Percentiles rank a stretch among this genome's conserved stretches.
Conservation (phyloP, 2,329 filamentous ascomycete species). For the Penicillium sp. region DNA sequence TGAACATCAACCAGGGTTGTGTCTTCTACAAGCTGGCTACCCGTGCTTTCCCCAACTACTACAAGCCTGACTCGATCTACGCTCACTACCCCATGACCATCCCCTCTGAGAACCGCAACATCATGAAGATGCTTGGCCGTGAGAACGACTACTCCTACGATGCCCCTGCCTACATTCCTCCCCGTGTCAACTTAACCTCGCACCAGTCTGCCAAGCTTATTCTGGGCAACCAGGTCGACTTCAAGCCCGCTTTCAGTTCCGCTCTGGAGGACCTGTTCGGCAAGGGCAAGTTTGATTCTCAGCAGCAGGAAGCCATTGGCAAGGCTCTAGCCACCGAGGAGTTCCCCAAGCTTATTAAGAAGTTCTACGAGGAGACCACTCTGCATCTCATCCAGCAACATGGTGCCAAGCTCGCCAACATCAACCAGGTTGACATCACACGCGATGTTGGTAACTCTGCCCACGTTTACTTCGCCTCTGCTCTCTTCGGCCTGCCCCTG, state of each 20-base stretch:
- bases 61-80: conserved; percentile 75
- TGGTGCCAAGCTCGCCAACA: conserved; percentile 62
- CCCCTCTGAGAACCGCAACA: conserved; percentile 70
- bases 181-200: conserved; percentile 59
- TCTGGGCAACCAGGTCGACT: conserved; percentile 61
- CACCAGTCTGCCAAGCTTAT: conserved; percentile 63
- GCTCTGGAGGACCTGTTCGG: conserved; percentile 65
- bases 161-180: conserved; percentile 55
- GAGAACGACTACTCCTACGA: conserved; percentile 70
- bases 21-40: conserved; percentile 83
- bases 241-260: conserved; percentile 65
- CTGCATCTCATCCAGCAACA: conserved; percentile 64
- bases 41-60: conserved; percentile 77
- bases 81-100: conserved; percentile 74
- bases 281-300: conserved; percentile 52
- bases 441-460: conserved; percentile 58
- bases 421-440: conserved; percentile 69
- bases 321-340: conserved; percentile 61
- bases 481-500: conserved; percentile 56
- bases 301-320: conserved; percentile 56
- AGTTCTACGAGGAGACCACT: conserved; percentile 66
- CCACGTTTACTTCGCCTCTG: conserved; percentile 57
- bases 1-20: conserved; percentile 74
- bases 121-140: conserved; percentile 66
- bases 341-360: conserved; percentile 63